A percentile compares a stretch with the other conserved stretches of the same genome.
Conservation (phyloP, 1,284 basidiomycete genomes). For the Macrocystidia cucumis region DNA sequence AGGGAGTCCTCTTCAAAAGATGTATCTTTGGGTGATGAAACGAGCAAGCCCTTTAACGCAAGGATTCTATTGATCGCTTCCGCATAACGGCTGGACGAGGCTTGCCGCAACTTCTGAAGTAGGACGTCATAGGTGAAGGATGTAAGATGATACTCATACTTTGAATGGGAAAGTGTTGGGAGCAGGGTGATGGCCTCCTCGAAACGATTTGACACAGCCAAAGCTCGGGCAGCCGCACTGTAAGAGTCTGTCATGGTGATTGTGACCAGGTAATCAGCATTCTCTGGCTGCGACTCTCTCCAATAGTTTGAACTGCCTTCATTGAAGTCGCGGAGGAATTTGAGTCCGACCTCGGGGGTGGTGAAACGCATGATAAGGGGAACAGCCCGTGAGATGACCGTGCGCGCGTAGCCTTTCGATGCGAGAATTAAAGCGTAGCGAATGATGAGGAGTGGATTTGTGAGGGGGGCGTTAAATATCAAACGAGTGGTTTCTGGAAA, state of each 20-base stretch:
- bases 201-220: conserved; percentile 20
- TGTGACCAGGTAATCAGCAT: conserved; percentile 3
- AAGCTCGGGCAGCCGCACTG: conserved; percentile 15
- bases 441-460: conserved; percentile 18
- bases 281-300: conserved; percentile 1
- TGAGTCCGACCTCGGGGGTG: conserved; percentile 13
- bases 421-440: conserved; percentile 21
- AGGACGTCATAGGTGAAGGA: conserved; percentile 20
- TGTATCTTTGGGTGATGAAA: not conserved
- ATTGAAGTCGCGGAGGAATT: conserved; percentile 24
- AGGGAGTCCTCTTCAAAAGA: conserved; percentile 1
- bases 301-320: conserved; percentile 14
- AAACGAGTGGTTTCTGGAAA: conserved; percentile 14
- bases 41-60: conserved; percentile 9
- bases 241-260: conserved; percentile 11
- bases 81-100: conserved; percentile 3
- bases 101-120: conserved; percentile 11
- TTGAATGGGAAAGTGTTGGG: conserved; percentile 16
- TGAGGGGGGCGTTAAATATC: conserved; percentile 16
- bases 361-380: conserved; percentile 23
- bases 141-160: conserved; percentile 14
- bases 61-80: conserved; percentile 12
- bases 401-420: conserved; percentile 23
- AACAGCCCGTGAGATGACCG: conserved; percentile 14
- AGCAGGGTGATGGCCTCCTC: conserved; percentile 26